A percentile compares a stretch with the other conserved stretches of the same genome.
Evolutionary conservation across 2,329 filamentous ascomycete species (phyloP).

Genomic region (Pseudopithomyces maydicus): DNA sequence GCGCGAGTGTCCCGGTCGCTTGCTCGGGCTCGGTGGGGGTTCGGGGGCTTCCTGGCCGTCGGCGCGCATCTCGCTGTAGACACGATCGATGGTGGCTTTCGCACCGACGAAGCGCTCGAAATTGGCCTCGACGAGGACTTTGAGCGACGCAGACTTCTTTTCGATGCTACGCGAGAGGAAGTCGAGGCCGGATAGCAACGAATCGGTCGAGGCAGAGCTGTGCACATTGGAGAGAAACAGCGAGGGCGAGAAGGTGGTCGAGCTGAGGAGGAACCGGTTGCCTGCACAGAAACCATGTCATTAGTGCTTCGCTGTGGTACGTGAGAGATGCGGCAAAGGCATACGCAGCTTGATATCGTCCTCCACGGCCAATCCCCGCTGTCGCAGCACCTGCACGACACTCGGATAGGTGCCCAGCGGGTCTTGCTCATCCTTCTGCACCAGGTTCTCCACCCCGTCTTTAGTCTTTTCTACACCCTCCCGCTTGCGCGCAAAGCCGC

Average conservation of each 20-base stretch:
- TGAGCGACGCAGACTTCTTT: constrained; percentile 95
- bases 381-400: constrained; percentile 79
- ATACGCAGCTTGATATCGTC: constrained; percentile 71
- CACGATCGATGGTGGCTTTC: constrained; percentile 97
- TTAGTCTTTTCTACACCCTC: constrained; percentile 71
- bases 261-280: constrained; percentile 93
- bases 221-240: constrained; percentile 94
- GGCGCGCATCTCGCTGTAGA: constrained; percentile 91
- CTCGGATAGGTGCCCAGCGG: constrained; percentile 87
- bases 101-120: constrained; percentile 98
- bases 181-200: constrained; percentile 80
- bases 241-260: constrained; percentile 90
- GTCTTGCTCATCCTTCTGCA: constrained; percentile 91
- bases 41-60: constrained; percentile 62
- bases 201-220: constrained; percentile 79
- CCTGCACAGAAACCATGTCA: constrained; percentile 52
- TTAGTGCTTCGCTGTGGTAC: neutral
- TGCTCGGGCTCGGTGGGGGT: constrained; percentile 47
- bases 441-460: constrained; percentile 74
- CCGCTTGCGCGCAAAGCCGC: constrained; percentile 71
- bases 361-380: constrained; percentile 78
- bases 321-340: neutral
- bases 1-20: constrained; percentile 62
- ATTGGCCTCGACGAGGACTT: constrained; percentile 95
- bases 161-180: constrained; percentile 90